Evolutionary conservation across 345 rosid species (phyloP).

Genomic region (Linum tenue): DNA sequence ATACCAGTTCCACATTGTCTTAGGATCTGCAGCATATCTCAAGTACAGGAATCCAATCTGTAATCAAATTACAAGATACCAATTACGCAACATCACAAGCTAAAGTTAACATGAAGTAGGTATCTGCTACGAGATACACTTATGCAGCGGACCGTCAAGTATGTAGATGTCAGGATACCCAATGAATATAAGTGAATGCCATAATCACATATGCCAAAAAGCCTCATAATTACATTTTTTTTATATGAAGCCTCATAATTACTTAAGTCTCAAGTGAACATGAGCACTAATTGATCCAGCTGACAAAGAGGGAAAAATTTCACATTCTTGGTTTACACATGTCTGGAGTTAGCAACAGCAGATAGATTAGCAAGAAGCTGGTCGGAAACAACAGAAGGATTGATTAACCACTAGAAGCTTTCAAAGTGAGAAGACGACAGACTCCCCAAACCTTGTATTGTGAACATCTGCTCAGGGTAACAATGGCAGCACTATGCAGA

Average conservation of each 20-base stretch:
- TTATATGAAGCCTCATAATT: too few relatives aligned
- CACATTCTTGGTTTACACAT: not conserved
- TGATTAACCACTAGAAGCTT: not conserved
- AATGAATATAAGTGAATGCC: constrained; percentile 5
- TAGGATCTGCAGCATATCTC: constrained; percentile 91
- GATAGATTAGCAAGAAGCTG: constrained; percentile 4
- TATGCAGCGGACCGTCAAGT: not conserved
- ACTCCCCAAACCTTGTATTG: not conserved
- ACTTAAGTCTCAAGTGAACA: not conserved
- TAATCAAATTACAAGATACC: constrained; percentile 19
- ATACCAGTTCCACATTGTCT: constrained; percentile 90
- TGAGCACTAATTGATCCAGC: not conserved
- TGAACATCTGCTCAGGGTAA: not conserved
- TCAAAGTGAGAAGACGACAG: not conserved
- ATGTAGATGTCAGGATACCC: not conserved
- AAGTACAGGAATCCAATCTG: constrained; percentile 94
- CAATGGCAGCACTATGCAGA: not conserved
- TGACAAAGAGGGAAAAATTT: not conserved
- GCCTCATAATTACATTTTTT: not conserved
- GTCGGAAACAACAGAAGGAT: not conserved
- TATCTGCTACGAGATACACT: not conserved
- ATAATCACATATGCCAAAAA: not conserved
- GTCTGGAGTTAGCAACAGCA: constrained; percentile 9
- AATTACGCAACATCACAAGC: not conserved
- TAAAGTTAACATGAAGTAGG: not conserved